Evolutionary conservation across 202 grass and related monocot species (phyloP).

Genomic region (Setaria italica): DNA sequence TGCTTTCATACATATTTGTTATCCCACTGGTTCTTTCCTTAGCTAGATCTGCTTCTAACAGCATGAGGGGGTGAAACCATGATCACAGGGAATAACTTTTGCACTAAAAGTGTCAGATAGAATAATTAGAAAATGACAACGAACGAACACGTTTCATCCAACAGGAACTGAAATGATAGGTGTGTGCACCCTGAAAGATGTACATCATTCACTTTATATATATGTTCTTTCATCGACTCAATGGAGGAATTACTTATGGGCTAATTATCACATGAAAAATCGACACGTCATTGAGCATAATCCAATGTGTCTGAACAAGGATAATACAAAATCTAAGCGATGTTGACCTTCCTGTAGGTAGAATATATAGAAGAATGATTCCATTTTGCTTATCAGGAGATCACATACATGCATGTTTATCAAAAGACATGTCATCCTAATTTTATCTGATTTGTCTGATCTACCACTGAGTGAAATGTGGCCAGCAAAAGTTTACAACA

Average conservation of each 20-base stretch:
- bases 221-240: constrained; percentile 6
- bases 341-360: constrained; percentile 15
- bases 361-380: constrained; percentile 29
- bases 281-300: constrained; percentile 44
- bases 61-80: constrained; percentile 10
- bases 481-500: not conserved
- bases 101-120: constrained; percentile 29
- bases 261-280: constrained; percentile 26
- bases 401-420: constrained; percentile 9
- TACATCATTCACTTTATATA: constrained; percentile 29
- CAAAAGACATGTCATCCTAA: not conserved
- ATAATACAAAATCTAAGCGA: constrained; percentile 48
- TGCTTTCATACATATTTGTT: not conserved
- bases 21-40: not conserved
- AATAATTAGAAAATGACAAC: constrained; percentile 34
- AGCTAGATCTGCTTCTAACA: constrained; percentile 30
- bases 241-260: constrained; percentile 27
- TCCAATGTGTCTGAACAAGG: constrained; percentile 21
- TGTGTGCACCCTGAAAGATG: constrained; percentile 26
- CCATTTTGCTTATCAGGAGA: constrained; percentile 28
- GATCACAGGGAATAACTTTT: constrained; percentile 32
- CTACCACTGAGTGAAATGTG: constrained; percentile 39
- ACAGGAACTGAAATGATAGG: constrained; percentile 31
- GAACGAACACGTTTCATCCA: constrained; percentile 46
- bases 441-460: constrained; percentile 27